These are phyloP conservation scores for Phytophthora syringae DNA, from an alignment of 352 stramenopile genomes.

Conservation along the genomic window DNA sequence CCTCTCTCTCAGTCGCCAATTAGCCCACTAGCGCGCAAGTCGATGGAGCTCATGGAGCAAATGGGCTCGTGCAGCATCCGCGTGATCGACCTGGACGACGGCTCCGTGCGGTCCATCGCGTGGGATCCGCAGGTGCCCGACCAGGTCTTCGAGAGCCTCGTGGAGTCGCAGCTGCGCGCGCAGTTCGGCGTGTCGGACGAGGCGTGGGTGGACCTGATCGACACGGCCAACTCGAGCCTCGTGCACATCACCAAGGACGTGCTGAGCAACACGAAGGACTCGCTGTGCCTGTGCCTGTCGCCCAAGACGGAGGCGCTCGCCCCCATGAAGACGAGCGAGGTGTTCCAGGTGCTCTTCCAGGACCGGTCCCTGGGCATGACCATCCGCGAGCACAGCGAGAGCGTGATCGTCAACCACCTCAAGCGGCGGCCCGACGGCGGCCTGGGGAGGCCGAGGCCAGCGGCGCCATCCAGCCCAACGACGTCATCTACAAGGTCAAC, in stretches of 20 bases:
- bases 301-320: constrained; percentile 84
- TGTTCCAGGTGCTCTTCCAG: constrained; percentile 82
- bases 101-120: constrained; percentile 72
- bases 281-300: constrained; percentile 83
- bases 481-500: constrained; percentile 90
- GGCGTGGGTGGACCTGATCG: constrained; percentile 88
- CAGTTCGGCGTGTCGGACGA: constrained; percentile 86
- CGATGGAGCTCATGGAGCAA: constrained; percentile 39
- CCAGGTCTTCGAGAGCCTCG: constrained; percentile 82
- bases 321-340: constrained; percentile 80
- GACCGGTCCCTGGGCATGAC: constrained; percentile 82
- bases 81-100: constrained; percentile 88
- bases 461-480: constrained; percentile 62
- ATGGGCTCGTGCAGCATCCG: constrained; percentile 60
- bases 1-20: constrained; percentile 27
- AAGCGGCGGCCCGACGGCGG: constrained; percentile 66
- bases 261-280: constrained; percentile 52
- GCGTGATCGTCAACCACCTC: constrained; percentile 87
- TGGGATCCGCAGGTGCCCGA: constrained; percentile 85
- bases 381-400: constrained; percentile 85
- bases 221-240: constrained; percentile 80
- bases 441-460: constrained; percentile 60
- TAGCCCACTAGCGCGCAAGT: constrained; percentile 1
- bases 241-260: constrained; percentile 86
- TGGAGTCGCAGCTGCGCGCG: constrained; percentile 76